Base-by-base conservation (phyloP, 768 basidiomycete species). In the Fistulinella prunicolor region DNA sequence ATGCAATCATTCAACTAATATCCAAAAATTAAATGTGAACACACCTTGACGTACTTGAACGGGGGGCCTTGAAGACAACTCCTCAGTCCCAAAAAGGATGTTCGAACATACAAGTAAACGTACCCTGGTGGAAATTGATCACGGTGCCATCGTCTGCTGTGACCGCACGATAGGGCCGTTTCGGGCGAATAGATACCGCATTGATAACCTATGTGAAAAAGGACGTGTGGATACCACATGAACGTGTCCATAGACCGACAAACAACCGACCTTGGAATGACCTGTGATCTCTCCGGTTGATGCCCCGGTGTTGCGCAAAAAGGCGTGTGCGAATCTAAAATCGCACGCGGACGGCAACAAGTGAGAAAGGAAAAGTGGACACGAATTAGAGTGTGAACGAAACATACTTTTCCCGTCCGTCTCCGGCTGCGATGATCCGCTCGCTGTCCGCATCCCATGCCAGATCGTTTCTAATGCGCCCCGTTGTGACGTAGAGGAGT, bases 401-500 rank as follows among this genome's bases (percentile, higher is more conserved):
- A 12, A 45, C 55, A 16, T 45, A 93, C 91, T 87, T 91, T 60
- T 94, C 94, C 50, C 83, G 78, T 29, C 94, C 94, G 55, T 95
- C 91, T 44, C 95, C 95, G 12, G 90, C 94, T 7, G 86, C 90
- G 41, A 97, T 88, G 48, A 98, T 87, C n/a, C 95, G 80, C 65
- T 96, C 95, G 62, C 88, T 91, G 67, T 97, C 95, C 1, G 88
- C 89, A 60, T 97, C 95, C 95, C 95, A 98, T 10, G 86, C 86
- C 19, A 98, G 79, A 69, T 97, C 95, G 57, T 94, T 94, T 55
- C 94, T 92, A 55, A n/a, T 13, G 41, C 9, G 36, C 10, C 9
- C n/a, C n/a, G n/a, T n/a, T n/a, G n/a, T 14, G 30, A 32, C 30
- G 13, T 10, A 14, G 13, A 8, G 9, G 30, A 32, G 30, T 8